Evolutionary conservation across 371 early-diverging fungal genomes (phyloP), one percentile per base, ranked within the genome.

Genomic region (Mucor indicus): DNA sequence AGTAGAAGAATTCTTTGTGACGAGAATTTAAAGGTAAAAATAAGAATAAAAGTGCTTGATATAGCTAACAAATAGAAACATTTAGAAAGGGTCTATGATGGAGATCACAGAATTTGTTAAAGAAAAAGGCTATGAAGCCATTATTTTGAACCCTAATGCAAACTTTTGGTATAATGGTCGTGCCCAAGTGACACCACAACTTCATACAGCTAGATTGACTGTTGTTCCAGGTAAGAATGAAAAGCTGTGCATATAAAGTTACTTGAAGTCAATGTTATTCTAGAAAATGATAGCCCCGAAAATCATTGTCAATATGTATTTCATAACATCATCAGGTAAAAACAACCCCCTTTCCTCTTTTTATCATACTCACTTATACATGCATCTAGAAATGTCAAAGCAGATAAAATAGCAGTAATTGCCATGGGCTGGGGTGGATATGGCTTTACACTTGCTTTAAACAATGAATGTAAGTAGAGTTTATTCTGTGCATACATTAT

Each of bases 111-210:
- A 27, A 4, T 27, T 54, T 36, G 64, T 64, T 2, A 19, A 54
- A 25, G 57, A 64, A 27, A 50, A 59, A 22, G 76, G 72, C 1
- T 75, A 67, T 47, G 72, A 75, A 56, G 45, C 53, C 20, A 67
- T 75, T 13, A 65, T 75, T 7, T 48, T 72, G 15, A 75, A 75
- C 48, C 60, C 76, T 3, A 72, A 69, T 47, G 69, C 57, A n/a
- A 72, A 60, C 27, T 63, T 55, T 38, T 75, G 72, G 72, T 62
- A 58, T 29, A 52, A 69, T 17, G 53, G 56, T 31, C 47, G 52
- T 45, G 53, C 69, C 15, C 48, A 39, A 40, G 75, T 74, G 8
- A 32, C n/a, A 21, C 44, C 52, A 20, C 54, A 63, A 32, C 16
- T 30, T 10, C 55, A 50, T 20, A 47, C 43, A 23, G 44, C 29